These are phyloP conservation scores for Citeromyces siamensis DNA, from an alignment of 1,139 yeast genomes.

Conservation along the genomic window DNA sequence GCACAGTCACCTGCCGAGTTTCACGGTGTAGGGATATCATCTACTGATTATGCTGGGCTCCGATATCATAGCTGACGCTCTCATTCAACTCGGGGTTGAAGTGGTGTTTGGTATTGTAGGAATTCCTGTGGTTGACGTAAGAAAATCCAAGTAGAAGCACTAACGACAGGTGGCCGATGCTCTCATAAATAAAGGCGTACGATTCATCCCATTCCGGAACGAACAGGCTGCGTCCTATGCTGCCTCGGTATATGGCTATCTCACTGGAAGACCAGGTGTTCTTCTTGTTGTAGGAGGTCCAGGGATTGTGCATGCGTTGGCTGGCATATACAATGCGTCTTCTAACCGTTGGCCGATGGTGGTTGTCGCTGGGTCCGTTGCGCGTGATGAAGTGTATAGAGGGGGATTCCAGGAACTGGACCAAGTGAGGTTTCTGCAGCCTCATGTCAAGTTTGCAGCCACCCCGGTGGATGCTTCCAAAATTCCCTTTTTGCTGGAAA, in stretches of 20 bases:
- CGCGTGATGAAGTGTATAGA: constrained; percentile 30
- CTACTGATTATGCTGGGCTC: constrained; percentile 20
- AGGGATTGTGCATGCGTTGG: constrained; percentile 49
- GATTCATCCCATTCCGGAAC: constrained; percentile 45
- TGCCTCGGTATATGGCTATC: constrained; percentile 52
- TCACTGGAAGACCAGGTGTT: constrained; percentile 51
- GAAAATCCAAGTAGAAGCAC: constrained; percentile 6
- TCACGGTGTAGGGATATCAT: no score
- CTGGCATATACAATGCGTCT: constrained; percentile 50
- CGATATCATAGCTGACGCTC: constrained; percentile 29
- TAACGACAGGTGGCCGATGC: constrained; percentile 31
- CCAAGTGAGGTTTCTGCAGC: constrained; percentile 34
- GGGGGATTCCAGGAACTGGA: constrained; percentile 63
- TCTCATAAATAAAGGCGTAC: constrained; percentile 34
- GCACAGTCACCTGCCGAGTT: no score
- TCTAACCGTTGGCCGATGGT: constrained; percentile 48
- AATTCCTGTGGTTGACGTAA: constrained; percentile 50
- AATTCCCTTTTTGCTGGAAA: constrained; percentile 28
- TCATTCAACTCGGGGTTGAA: constrained; percentile 34
- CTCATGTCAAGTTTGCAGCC: constrained; percentile 36
- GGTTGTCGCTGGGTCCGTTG: constrained; percentile 47
- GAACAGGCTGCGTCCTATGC: constrained; percentile 66
- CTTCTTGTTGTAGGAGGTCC: constrained; percentile 62
- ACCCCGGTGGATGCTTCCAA: constrained; percentile 24
- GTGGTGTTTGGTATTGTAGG: constrained; percentile 58